Base-by-base conservation (phyloP, 495 filamentous ascomycete species). In the Rhypophila decipiens region DNA sequence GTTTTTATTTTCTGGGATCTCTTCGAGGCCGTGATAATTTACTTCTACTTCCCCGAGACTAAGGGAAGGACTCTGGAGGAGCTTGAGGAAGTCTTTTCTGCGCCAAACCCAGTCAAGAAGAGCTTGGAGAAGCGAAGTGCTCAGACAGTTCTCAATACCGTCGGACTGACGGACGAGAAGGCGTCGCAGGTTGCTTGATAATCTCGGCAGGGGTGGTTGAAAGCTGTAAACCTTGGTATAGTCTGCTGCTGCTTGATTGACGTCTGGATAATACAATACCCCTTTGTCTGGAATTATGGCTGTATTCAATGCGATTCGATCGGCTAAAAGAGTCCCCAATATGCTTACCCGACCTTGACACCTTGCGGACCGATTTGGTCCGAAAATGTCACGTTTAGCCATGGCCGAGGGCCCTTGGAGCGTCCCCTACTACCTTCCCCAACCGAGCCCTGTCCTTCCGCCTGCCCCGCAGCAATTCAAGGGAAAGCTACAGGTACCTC, bases 31-130 rank as follows among this genome's bases (percentile, higher is more conserved):
- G 70, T 60, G 11, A 50, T 78, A 4, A 83, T 84, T 40, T 87
- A 79, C 59, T 80, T 84, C 52, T 72, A 82, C 47, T 83, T 82
- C 54, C 76, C 82, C 0, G 85, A 88, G 62, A 88, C 84, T 4
- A 76, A 75, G 22, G 77, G 76, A 9, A 75, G 76, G 42, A 86
- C 83, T 41, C 72, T 88, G 38, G 85, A 88, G 60, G 82, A 87
- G 61, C 59, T 88, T 27, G 70, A 73, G 24, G 76, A 78, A 52
- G 78, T 87, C 42, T 87, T 88, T 60, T 71, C 82, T 46, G 66
- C 68, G 5, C 55, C 46, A 9, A 73, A 79, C 46, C 79, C 79
- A 0, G 74, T 77, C 46, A 76, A 74, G 56, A 70, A 67, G 57
- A 78, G 75, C 24, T 59, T 76, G 52, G 61, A 73, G 44, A 70